Base-by-base conservation (phyloP, 352 stramenopile genomes). In the Globisporangium paroecandrum region DNA sequence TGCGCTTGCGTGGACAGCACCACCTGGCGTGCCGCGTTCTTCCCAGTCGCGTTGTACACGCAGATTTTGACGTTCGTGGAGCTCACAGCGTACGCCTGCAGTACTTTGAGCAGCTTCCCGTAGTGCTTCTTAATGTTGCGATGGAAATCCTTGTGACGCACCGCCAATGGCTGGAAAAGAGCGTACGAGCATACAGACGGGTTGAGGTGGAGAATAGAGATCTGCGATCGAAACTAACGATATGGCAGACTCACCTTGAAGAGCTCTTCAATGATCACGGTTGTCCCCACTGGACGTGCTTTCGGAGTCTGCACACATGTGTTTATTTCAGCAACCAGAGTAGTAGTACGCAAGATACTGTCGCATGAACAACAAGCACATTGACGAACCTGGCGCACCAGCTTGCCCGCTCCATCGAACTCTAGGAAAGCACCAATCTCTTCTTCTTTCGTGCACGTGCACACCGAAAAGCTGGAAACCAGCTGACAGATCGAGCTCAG, bases 401-500 rank as follows among this genome's bases (percentile, higher is more conserved):
- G 56, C 15, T 69, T 64, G 32, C 95, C 94, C 54, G 90, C 77
- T 13, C 70, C 38, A 62, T 91, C 77, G 69, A 95, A 99, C 27
- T 81, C 74, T 24, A 99, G 75, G 70, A 95, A 76, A 22, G 88
- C 72, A 6, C 93, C 97, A 47, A 98, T 76, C 15, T 68, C 56
- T 53, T 96, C 79, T 0, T 78, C 73, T 24, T 82, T 62, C 20
- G 82, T 97, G 59, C 92, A 77, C 18, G 97, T 99, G 5, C 85
- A 89, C 13, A 99, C 87, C 0, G 85, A 85, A 59, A 99, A 89
- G 10, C 72, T 86, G 15, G 74, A 71, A 0, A 85, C 87, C 2
- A 99, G 71, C 70, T 98, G 95, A 55, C 94, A 97, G 10, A 99
- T 89, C 29, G 93, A 98, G 67, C 97, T 98, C 51, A 99, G 76